Conservation (phyloP, 163 green algal genomes). For the Dunaliella salina region DNA sequence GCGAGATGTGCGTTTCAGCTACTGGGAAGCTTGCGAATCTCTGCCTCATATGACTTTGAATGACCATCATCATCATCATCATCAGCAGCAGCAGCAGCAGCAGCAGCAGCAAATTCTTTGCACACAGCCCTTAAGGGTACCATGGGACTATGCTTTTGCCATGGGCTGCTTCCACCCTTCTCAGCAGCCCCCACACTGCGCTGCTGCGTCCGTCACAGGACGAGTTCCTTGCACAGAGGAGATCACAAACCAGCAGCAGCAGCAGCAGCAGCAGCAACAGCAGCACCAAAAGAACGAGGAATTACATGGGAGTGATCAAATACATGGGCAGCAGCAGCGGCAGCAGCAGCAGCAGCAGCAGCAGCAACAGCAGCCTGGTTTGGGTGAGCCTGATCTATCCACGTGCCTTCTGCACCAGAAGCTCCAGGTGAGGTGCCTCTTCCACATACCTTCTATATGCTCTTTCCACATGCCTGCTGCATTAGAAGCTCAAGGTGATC, state of each 20-base stretch:
- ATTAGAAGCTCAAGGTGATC: too few species aligned
- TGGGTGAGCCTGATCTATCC: conserved; percentile 35
- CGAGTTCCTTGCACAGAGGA: too few species aligned
- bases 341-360: too few species aligned
- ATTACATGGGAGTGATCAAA: too few species aligned
- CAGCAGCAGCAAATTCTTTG: conserved; percentile 11
- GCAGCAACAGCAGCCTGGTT: too few species aligned
- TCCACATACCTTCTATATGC: not conserved
- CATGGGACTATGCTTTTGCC: not conserved
- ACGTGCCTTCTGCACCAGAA: conserved; percentile 78
- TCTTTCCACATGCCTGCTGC: too few species aligned
- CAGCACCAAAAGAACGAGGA: too few species aligned
- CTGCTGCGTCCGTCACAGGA: too few species aligned
- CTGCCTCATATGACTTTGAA: not conserved
- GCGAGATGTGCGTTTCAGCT: not conserved
- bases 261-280: too few species aligned
- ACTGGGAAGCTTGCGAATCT: not conserved
- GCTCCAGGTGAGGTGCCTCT: conserved; percentile 55
- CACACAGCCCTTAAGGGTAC: not conserved
- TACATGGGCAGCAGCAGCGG: too few species aligned
- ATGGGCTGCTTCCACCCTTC: not conserved
- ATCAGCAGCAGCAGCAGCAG: conserved; percentile 13
- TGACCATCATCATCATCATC: not conserved
- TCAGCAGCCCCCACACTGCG: too few species aligned
- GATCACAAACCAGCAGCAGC: too few species aligned